These are phyloP conservation scores for Thraustochytrium striatum DNA, from an alignment of 352 stramenopile species.

Conservation along the genomic window DNA sequence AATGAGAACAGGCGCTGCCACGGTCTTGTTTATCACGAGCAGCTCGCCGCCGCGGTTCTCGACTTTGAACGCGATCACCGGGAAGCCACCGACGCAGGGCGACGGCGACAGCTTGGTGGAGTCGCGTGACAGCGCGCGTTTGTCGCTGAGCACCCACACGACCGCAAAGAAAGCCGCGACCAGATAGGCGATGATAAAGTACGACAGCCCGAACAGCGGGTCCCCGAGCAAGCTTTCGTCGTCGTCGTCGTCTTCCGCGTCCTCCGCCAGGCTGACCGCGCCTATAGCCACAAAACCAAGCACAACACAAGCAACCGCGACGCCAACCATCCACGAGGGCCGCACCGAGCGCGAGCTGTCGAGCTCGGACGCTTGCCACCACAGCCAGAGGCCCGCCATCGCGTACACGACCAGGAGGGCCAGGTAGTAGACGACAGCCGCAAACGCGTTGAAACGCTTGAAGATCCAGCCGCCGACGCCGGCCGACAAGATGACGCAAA, in stretches of 20 bases:
- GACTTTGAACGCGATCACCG: conserved; percentile 36
- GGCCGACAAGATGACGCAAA: neutral
- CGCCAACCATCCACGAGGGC: conserved; percentile 13
- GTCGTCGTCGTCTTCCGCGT: neutral
- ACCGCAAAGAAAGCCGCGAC: conserved; percentile 1
- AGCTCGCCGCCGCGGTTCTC: conserved; percentile 38
- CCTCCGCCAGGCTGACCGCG: neutral
- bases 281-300: neutral
- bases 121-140: neutral
- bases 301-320: no score
- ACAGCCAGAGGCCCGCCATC: conserved; percentile 9
- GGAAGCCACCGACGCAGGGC: neutral
- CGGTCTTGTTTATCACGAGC: neutral
- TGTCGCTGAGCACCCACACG: conserved; percentile 12
- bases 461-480: conserved; percentile 18
- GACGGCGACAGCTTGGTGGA: conserved; percentile 14
- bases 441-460: conserved; percentile 6
- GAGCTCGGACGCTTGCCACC: conserved; percentile 24
- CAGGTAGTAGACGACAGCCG: conserved; percentile 33
- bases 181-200: conserved; percentile 28
- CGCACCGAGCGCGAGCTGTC: neutral
- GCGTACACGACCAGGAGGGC: conserved; percentile 6
- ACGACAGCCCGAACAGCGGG: conserved; percentile 27
- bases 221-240: neutral
- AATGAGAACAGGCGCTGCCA: no score